Conservation (phyloP, 2,329 filamentous ascomycete species). For the Pseudogymnoascus sp. region DNA sequence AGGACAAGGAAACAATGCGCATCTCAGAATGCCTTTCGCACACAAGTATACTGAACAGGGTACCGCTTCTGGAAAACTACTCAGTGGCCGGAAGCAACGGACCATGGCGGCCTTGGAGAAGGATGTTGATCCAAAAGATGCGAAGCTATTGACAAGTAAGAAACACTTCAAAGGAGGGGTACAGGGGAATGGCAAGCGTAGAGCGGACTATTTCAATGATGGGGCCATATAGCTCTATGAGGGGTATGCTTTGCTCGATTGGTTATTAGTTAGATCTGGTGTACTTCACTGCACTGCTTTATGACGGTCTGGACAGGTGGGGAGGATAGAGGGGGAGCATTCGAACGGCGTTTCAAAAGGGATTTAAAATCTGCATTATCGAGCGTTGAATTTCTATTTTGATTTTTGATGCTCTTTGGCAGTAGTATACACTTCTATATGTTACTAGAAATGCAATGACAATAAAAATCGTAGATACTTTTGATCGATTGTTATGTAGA, state of each 20-base stretch:
- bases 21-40: conserved; percentile 74
- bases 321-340: neutral
- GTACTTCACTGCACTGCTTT: neutral
- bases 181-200: conserved; percentile 42
- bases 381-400: neutral
- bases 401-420: neutral
- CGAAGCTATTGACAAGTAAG: conserved; percentile 60
- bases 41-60: conserved; percentile 84
- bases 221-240: conserved; percentile 12
- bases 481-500: neutral
- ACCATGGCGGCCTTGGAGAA: conserved; percentile 76
- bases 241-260: conserved; percentile 5
- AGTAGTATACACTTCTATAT: neutral
- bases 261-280: neutral
- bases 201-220: conserved; percentile 29
- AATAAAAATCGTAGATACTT: neutral
- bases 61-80: conserved; percentile 49
- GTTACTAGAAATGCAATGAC: conserved; percentile 1
- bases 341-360: neutral
- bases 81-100: conserved; percentile 76
- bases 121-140: conserved; percentile 72
- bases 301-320: neutral
- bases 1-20: conserved; percentile 51
- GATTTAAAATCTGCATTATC: conserved; percentile 2
- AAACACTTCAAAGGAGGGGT: conserved; percentile 88